Evolutionary conservation across 345 rosid species (phyloP).

Genomic region (Microcos paniculata): DNA sequence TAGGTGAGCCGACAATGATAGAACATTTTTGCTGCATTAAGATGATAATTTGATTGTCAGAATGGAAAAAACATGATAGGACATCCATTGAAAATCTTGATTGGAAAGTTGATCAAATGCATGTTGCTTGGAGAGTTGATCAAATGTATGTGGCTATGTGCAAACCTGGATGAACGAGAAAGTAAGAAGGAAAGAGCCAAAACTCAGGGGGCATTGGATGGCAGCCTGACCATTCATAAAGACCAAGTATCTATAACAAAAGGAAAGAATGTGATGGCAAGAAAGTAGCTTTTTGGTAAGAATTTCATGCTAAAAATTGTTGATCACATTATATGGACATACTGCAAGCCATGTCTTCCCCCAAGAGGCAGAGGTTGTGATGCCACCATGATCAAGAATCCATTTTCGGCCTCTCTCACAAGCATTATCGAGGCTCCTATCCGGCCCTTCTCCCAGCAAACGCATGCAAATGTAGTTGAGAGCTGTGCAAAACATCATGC

Average conservation of each 20-base stretch:
- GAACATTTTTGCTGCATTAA: conserved; percentile 41
- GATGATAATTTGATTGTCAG: neutral
- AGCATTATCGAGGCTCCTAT: conserved; percentile 14
- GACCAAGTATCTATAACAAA: conserved; percentile 16
- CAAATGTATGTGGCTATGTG: conserved; percentile 38
- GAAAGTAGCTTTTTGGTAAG: neutral
- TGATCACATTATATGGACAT: too few species aligned
- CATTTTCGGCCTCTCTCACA: neutral
- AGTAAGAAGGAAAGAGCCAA: conserved; percentile 53
- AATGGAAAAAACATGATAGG: neutral
- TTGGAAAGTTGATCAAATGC: neutral
- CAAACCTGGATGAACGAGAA: conserved; percentile 14
- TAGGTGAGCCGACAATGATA: conserved; percentile 20
- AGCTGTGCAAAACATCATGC: conserved; percentile 46
- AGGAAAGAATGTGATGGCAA: neutral
- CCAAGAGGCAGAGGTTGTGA: neutral
- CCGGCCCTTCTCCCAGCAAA: conserved; percentile 44
- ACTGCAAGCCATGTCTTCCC: conserved; percentile 14
- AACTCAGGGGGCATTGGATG: conserved; percentile 73
- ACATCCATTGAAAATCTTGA: neutral
- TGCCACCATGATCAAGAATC: neutral
- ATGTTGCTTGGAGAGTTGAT: neutral
- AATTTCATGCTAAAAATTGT: too few species aligned
- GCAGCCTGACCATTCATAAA: conserved; percentile 29
- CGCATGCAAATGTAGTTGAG: conserved; percentile 51